Evolutionary conservation across 225 moss, liverwort and hornwort genomes (phyloP).

Genomic region (Sphagnum tenellum): DNA sequence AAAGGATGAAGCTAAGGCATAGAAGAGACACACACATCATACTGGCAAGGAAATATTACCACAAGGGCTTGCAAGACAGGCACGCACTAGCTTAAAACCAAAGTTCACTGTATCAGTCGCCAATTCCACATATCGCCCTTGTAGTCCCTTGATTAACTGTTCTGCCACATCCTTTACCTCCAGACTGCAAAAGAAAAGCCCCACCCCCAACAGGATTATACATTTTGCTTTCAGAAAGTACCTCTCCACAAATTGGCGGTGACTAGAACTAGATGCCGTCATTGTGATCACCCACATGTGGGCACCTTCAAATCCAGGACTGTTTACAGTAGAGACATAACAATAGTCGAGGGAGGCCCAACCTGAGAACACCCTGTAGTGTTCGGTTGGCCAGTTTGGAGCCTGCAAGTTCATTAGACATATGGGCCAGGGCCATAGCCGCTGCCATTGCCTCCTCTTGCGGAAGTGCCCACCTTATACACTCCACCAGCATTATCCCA

Average conservation of each 20-base stretch:
- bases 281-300: too few relatives aligned
- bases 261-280: too few relatives aligned
- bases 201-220: too few relatives aligned
- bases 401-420: conserved; percentile 35
- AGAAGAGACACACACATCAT: too few relatives aligned
- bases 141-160: conserved; percentile 28
- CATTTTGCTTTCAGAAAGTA: too few relatives aligned
- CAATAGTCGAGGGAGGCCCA: conserved; percentile 2
- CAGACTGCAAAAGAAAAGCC: conserved; percentile 14
- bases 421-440: conserved; percentile 27
- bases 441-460: conserved; percentile 35
- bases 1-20: too few relatives aligned
- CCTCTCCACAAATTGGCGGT: too few relatives aligned
- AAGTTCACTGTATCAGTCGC: conserved; percentile 27
- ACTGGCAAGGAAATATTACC: conserved; percentile 8
- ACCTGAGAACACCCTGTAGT: conserved; percentile 44
- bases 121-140: conserved; percentile 34
- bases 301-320: too few relatives aligned
- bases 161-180: conserved; percentile 44
- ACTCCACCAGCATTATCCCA: conserved; percentile 46
- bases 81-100: conserved; percentile 48
- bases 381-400: conserved; percentile 42
- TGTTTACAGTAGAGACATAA: too few relatives aligned
- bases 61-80: conserved; percentile 43
- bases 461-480: conserved; percentile 40